Base-by-base conservation (phyloP, 2,329 filamentous ascomycete species). In the Ophiostoma ulmi region DNA sequence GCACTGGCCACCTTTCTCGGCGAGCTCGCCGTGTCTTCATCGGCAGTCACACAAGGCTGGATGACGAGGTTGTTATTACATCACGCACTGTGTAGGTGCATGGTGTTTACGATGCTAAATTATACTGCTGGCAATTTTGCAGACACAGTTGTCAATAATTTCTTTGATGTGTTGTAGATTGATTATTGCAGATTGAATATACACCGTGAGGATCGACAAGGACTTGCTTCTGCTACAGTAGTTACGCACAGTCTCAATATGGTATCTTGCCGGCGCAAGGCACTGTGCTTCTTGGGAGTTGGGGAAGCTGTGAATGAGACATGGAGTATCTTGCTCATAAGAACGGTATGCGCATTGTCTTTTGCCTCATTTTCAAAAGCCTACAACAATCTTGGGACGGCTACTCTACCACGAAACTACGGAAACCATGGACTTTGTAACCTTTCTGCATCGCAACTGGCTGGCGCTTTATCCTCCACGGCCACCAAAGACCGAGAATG, bases 401-500 rank as follows among this genome's bases (percentile, higher is more conserved):
- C 48, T 17, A 22, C 31, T 4, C 13, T 10, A 20, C 7, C 44
- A 48, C 17, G 17, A 48, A 48, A 36, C 11, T 14, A 22, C 66
- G 22, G 36, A n/a, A 61, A 69, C 2, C 68, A 58, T 58, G 52
- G 52, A 58, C 13, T 58, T 58, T 26, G 52, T 58, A 41, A 65
- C 44, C 8, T 26, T 71, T 11, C 1, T 73, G 14, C 48, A 39
- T 31, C 72, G 72, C 67, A 55, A 69, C 41, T 74, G 73, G 73
- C 58, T 65, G 70, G 22, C 72, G 4, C 22, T 63, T n/a, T 69
- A 39, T 36, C 72, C 71, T 48, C 70, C 71, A 13, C 44, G 70
- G 55, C 39, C 48, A 36, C 35, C 70, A 70, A 74, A 74, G 68
- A 41, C 67, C 1, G 63, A 55, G 2, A 65, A 77, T 71, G 77